Base-by-base conservation (phyloP, 805 yeast genomes). In the Yamadazyma laniorum region DNA sequence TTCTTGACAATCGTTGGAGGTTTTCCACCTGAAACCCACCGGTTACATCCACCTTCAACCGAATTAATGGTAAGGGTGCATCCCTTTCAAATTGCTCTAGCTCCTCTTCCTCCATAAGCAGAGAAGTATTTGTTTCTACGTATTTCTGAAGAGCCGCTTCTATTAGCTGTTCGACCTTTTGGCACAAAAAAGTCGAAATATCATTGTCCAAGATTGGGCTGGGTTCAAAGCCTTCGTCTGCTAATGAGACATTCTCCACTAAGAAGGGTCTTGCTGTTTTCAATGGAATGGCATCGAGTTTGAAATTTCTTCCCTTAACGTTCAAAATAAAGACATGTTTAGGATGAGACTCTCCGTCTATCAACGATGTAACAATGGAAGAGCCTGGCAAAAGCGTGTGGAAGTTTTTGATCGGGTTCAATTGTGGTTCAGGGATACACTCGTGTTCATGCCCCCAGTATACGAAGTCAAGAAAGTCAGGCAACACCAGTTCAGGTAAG, bases 361-460 rank as follows among this genome's bases (percentile, higher is more conserved):
- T 77, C 17, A 93, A 66, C 2, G 95, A 82, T 0, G 99, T 93
- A 0, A 95, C 97, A 13, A 93, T 85, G 0, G 96, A 85, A 1
- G 96, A 86, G 1, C 99, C 99, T 0, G 96, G 93, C 56, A 89
- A 96, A 26, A 93, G 68, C 0, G 89, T 88, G 39, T 79, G 79
- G 53, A 91, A 88, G 1, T 82, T 83, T 2, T 74, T 74, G 8
- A 70, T 72, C 1, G 77, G 67, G 50, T 83, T 82, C 31, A 67
- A 67, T 1, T 69, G 73, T 0, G 95, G 79, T 41, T 76, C 77
- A 1, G 91, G 86, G 4, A 82, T 72, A 53, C 97, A 88, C 56
- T 93, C 97, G 60, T 93, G 99, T 57, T 93, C 99, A 59, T 93
- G 99, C 13, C 99, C 99, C 99, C 99, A 93, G 2, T 90, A 64